A percentile compares a stretch with the other conserved stretches of the same genome.
Evolutionary conservation across 108 stramenopile species (phyloP).

Genomic region (Skeletonema menzelii): DNA sequence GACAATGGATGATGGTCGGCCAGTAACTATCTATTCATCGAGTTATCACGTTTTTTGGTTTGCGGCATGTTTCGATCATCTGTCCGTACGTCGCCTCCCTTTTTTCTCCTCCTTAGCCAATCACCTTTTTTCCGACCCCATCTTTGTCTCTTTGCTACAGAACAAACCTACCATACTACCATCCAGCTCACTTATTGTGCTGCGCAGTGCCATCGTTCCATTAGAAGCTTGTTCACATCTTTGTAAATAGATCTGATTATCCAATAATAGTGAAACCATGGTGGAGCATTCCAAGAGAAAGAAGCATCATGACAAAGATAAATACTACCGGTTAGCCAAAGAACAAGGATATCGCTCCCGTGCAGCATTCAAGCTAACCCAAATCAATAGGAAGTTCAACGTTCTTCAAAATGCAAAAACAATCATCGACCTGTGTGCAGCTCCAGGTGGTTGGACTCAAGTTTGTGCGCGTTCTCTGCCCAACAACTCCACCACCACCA

Average conservation of each 20-base stretch:
- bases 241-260: neutral
- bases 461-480: conserved; percentile 86
- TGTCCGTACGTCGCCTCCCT: too few relatives aligned
- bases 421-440: conserved; percentile 98
- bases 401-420: conserved; percentile 82
- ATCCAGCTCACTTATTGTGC: too few relatives aligned
- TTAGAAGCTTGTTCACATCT: neutral
- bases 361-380: conserved; percentile 97
- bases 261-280: conserved; percentile 12
- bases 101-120: too few relatives aligned
- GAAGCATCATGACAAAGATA: conserved; percentile 94
- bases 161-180: too few relatives aligned
- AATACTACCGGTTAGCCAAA: conserved; percentile 95
- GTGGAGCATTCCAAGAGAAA: conserved; percentile 70
- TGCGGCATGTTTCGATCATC: too few relatives aligned
- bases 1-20: neutral
- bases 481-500: conserved; percentile 54
- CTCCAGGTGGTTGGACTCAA: conserved; percentile 99
- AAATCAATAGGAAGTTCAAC: conserved; percentile 97
- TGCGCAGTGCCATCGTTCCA: neutral
- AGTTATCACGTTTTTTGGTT: too few relatives aligned
- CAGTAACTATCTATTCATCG: too few relatives aligned
- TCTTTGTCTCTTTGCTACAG: too few relatives aligned
- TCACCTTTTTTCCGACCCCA: too few relatives aligned
- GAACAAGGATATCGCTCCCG: conserved; percentile 96